Percentiles rank a stretch among this genome's conserved stretches.
Evolutionary conservation across 2,329 filamentous ascomycete species (phyloP).

Genomic region (Xylariaceae sp.): DNA sequence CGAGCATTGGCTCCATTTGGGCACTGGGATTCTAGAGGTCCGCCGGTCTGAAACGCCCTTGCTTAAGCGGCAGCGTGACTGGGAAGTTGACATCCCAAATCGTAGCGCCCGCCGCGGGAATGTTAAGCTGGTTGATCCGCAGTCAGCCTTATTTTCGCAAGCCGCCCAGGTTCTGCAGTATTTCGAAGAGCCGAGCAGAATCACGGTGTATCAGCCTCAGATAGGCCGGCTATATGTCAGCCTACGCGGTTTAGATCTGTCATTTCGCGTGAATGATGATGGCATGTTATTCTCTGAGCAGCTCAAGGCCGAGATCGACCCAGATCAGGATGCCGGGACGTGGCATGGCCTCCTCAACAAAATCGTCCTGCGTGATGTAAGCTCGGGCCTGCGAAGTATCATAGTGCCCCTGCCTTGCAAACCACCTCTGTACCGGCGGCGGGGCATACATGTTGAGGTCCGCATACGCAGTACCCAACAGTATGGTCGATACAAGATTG

Average conservation of each 20-base stretch:
- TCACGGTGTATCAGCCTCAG: conserved; percentile 45
- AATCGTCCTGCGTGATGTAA: conserved; percentile 47
- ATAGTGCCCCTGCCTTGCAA: conserved; percentile 49
- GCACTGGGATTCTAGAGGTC: conserved; percentile 42
- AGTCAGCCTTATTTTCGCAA: conserved; percentile 36
- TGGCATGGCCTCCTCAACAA: conserved; percentile 56
- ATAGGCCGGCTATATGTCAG: conserved; percentile 39
- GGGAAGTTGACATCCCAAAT: conserved; percentile 32
- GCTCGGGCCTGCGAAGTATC: conserved; percentile 42
- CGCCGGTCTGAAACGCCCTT: conserved; percentile 35
- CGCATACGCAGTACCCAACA: neutral
- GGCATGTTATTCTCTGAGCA: conserved; percentile 44
- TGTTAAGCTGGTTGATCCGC: conserved; percentile 44
- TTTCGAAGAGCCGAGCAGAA: conserved; percentile 42
- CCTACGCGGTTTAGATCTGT: conserved; percentile 47
- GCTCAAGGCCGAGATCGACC: conserved; percentile 48
- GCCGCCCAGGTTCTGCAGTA: conserved; percentile 42
- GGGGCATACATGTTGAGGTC: conserved; percentile 23
- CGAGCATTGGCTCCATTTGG: conserved; percentile 56
- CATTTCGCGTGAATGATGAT: conserved; percentile 44
- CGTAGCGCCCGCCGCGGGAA: conserved; percentile 21
- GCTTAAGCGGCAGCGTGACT: conserved; percentile 28
- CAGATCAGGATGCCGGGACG: conserved; percentile 54
- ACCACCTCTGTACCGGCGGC: conserved; percentile 20
- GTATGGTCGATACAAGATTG: conserved; percentile 12